Evolutionary conservation across 352 stramenopile species (phyloP), one percentile per base, ranked within the genome.

Genomic region (Globisporangium spiculum): DNA sequence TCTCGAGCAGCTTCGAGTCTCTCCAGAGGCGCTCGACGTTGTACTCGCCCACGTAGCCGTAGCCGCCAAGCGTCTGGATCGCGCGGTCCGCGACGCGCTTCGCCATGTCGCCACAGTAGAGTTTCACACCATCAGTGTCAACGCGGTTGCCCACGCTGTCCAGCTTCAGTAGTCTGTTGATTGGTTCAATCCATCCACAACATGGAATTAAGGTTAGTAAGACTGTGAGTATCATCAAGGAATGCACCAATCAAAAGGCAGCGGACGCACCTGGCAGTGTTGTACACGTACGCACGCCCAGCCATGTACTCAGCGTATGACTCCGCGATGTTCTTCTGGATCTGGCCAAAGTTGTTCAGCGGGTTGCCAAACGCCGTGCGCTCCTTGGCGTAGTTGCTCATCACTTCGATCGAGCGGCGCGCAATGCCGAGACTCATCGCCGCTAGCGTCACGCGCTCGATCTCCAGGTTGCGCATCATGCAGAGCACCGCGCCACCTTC

Each of bases 1-100:
- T 99, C 84, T 99, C 98, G n/a, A 99, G 79, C 60, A 99, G 77
- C 80, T 99, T 99, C 14, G 97, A 93, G 91, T 99, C 98, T 65
- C 97, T 88, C 97, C 97, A 99, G 2, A 99, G 83, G 58, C 97
- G 84, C 84, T 99, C 98, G 12, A 99, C 97, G 66, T 93, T 95
- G 79, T 99, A 99, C 76, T 99, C 98, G 60, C 97, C 97, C n/a
- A 98, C 92, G 83, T 99, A 99, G 26, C 98, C 98, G 76, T 99
- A 98, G 61, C 97, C 98, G 62, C 98, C 98, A 50, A 99, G 88
- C 18, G 98, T 97, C 69, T 98, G 93, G 71, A 99, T 99, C 46
- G 98, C 97, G 63, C 97, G 92, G 80, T 99, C 97, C 3, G 97
- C 97, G 10, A 99, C 84, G 56, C 93, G 86, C 83, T 99, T 99